Evolutionary conservation across 148 eudicot genomes (phyloP).

Genomic region (Suaeda aralocaspica): DNA sequence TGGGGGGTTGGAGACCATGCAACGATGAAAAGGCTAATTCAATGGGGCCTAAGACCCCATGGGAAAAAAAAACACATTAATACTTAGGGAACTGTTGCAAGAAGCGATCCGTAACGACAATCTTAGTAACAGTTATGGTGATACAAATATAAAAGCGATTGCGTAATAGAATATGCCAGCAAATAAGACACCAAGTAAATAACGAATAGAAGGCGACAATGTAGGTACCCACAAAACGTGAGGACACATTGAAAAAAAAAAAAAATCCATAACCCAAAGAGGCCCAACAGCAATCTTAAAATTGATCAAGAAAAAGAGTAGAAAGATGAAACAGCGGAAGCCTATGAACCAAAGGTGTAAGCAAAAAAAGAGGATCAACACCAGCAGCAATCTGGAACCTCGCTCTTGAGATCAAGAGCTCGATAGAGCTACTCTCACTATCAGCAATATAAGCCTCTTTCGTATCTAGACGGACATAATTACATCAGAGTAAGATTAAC

Average conservation of each 20-base stretch:
- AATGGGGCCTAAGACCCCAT: too few species aligned
- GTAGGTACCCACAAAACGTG: not conserved
- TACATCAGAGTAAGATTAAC: not conserved
- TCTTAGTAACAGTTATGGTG: too few species aligned
- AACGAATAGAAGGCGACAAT: conserved; percentile 13
- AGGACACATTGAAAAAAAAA: not conserved
- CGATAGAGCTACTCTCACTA: conserved; percentile 98
- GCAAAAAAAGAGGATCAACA: conserved; percentile 78
- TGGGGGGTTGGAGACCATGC: too few species aligned
- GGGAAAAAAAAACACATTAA: too few species aligned
- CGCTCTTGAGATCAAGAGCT: conserved; percentile 76
- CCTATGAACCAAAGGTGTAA: conserved; percentile 90
- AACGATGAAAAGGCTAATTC: too few species aligned
- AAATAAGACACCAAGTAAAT: conserved; percentile 20
- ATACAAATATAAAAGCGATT: too few species aligned
- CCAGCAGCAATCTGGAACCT: conserved; percentile 92
- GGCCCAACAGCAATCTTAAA: not conserved
- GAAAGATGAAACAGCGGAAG: not conserved
- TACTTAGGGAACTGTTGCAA: too few species aligned
- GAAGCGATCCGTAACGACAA: too few species aligned
- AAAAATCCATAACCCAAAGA: too few species aligned
- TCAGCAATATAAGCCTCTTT: conserved; percentile 88
- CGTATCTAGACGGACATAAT: conserved; percentile 38
- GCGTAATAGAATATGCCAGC: too few species aligned
- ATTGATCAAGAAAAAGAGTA: too few species aligned